Percentiles rank a stretch among this genome's conserved stretches.
Conservation (phyloP, 257 asterid genomes). For the Handroanthus guayacan region DNA sequence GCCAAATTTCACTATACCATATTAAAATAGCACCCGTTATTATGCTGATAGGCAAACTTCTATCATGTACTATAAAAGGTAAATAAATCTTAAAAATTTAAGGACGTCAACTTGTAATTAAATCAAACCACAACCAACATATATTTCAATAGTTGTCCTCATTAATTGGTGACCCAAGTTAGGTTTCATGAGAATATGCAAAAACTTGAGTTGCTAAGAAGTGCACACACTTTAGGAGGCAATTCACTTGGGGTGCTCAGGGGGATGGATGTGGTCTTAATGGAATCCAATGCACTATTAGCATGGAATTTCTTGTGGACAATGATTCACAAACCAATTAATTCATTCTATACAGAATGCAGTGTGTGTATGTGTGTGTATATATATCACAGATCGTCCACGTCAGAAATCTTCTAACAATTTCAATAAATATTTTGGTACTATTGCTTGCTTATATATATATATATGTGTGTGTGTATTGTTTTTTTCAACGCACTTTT, state of each 20-base stretch:
- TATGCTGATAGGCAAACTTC: no score
- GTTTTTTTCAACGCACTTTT: no score
- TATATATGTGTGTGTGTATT: no score
- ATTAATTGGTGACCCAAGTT: not conserved
- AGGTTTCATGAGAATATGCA: not conserved
- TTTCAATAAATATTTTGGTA: conserved; percentile 5
- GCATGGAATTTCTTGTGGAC: conserved; percentile 21
- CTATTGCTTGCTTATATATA: not conserved
- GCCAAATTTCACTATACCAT: no score
- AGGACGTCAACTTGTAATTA: not conserved
- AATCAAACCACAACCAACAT: not conserved
- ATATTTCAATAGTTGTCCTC: not conserved
- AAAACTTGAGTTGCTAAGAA: not conserved
- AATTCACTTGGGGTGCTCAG: conserved; percentile 26
- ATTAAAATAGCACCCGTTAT: no score
- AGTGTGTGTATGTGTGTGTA: not conserved
- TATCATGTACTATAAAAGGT: not conserved
- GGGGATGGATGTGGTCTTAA: not conserved
- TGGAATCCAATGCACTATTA: conserved; percentile 41
- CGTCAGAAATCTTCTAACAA: conserved; percentile 11
- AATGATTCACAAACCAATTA: conserved; percentile 26
- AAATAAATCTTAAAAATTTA: not conserved
- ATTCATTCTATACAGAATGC: not conserved
- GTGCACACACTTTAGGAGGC: conserved; percentile 38
- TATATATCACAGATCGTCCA: not conserved